Evolutionary conservation across 768 basidiomycete species (phyloP), one percentile per base, ranked within the genome.

Genomic region (Phaffia australis): DNA sequence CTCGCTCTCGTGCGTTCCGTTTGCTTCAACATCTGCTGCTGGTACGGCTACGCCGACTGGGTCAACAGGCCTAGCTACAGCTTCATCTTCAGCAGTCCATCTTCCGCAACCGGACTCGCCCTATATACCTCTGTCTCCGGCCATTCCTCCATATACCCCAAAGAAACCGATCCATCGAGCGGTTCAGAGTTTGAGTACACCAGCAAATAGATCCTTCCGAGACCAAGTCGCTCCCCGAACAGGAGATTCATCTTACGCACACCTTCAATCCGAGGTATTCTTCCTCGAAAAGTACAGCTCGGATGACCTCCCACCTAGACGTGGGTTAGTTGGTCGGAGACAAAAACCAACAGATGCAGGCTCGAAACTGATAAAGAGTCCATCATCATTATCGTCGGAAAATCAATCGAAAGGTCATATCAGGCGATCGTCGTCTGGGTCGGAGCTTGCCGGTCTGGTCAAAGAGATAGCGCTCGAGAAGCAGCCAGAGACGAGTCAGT

Each of bases 161-260:
- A 48, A 48, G 32, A 61, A 35, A 30, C 66, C 60, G 11, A 49
- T 61, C 3, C 66, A 67, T 58, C 60, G 66, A 19, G 35, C 55
- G 9, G 66, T 55, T 9, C 66, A 67, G 30, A 67, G 66, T 48
- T 51, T 67, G 46, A 61, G 59, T 16, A 52, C 51, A 42, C 63
- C 54, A 25, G 63, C 54, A 46, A 35, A 42, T 16, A 35, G 57
- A 25, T 54, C 51, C 35, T 42, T 42, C 18, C 30, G 21, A 7
- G 25, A 47, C 6, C 63, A 51, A 61, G 42, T 61, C 14, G n/a
- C n/a, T n/a, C 60, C 60, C 30, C 60, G 52, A 32, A 61, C 60
- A 30, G 60, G 49, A 14, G 60, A 50, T 51, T 51, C 25, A 32
- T 61, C 27, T 18, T 61, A n/a, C 49, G 52, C 11, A 19, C 60